Base-by-base conservation (phyloP, 345 rosid species). In the Acer negundo region DNA sequence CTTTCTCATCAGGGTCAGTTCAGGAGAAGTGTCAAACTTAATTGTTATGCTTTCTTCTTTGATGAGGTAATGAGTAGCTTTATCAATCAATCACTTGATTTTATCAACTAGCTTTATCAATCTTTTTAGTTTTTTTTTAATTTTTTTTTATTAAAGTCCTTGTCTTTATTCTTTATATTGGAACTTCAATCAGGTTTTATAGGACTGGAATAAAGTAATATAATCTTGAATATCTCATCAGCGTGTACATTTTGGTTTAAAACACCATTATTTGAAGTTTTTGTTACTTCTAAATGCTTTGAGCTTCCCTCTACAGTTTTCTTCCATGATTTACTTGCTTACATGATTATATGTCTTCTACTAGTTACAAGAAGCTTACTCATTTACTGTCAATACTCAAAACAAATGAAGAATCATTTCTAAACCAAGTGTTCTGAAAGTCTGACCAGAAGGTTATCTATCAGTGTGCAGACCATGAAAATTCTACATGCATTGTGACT, bases 21-120 rank as follows among this genome's bases (percentile, higher is more conserved):
- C n/a, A 51, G 56, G 56, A 51, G 56, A 51, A 51, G 56, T 51
- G 19, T 49, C 16, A 49, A 49, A 12, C 16, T 49, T 26, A 79
- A 80, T 35, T 95, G 94, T 62, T 90, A 86, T 77, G 80, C 89
- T 6, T 84, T 89, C 72, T 86, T 85, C 87, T 93, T 95, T 71
- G 95, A 92, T 59, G 93, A 89, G 81, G 97, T 90, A 49, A 73
- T 55, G 49, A 46, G 2, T 46, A 8, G 10, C 49, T 13, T 12
- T 6, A 1, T 9, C 23, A 35, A 42, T 44, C 61, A 23, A 7
- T 23, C 42, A 4, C 23, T 40, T 56, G 13, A n/a, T 68, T 66
- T 20, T 47, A 24, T 46, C 6, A 53, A 9, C 46, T 71, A 40
- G 19, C 19, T 11, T 8, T 17, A 26, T 0, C 28, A 26, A 26